Percentiles rank a stretch among this genome's conserved stretches.
These are phyloP conservation scores for Fusarium napiforme DNA, from an alignment of 2,329 filamentous ascomycete genomes.

Conservation along the genomic window DNA sequence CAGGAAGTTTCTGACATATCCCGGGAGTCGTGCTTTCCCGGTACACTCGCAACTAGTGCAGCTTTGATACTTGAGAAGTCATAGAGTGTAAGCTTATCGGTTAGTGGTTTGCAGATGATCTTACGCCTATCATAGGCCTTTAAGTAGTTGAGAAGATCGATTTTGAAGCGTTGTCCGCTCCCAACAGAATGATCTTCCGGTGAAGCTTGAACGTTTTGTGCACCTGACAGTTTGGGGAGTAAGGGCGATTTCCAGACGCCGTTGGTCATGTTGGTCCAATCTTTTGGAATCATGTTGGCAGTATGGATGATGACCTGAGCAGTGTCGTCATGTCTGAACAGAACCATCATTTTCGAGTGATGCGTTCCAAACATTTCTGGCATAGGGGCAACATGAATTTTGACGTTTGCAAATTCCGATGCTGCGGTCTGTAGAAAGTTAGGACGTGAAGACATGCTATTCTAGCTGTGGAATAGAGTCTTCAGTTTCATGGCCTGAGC, in stretches of 20 bases:
- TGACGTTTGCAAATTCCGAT: constrained; percentile 71
- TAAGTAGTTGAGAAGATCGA: constrained; percentile 79
- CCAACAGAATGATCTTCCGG: constrained; percentile 53
- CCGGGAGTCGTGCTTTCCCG: constrained; percentile 69
- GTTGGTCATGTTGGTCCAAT: constrained; percentile 91
- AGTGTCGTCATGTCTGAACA: constrained; percentile 79
- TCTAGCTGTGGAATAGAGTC: not conserved
- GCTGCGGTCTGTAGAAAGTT: constrained; percentile 65
- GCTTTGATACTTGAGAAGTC: constrained; percentile 78
- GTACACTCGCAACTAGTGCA: constrained; percentile 81
- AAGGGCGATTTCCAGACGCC: constrained; percentile 81
- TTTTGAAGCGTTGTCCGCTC: constrained; percentile 77
- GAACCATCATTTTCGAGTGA: constrained; percentile 87
- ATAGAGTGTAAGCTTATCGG: constrained; percentile 66
- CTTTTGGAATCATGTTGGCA: constrained; percentile 88
- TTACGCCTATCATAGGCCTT: constrained; percentile 71
- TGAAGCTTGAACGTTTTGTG: constrained; percentile 16
- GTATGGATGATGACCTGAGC: constrained; percentile 88
- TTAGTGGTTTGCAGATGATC: constrained; percentile 64
- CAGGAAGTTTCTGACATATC: constrained; percentile 68
- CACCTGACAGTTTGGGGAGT: constrained; percentile 61
- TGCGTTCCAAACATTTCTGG: constrained; percentile 89
- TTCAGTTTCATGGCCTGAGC: not conserved
- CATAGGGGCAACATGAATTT: constrained; percentile 79
- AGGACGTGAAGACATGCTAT: not conserved